Evolutionary conservation across 1,139 yeast genomes (phyloP).

Genomic region (Candida sp.): DNA sequence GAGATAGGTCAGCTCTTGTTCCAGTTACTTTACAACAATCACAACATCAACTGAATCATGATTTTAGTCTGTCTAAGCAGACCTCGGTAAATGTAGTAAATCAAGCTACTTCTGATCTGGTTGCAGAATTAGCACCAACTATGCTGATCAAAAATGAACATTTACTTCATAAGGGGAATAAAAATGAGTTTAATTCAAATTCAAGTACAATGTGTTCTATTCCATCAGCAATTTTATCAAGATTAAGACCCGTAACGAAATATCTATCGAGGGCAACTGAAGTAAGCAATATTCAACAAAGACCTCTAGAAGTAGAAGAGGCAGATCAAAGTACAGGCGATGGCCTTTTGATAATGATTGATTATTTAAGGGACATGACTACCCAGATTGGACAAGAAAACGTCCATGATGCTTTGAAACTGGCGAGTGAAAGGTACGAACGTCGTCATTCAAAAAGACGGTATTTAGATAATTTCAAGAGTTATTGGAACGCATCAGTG

Average conservation of each 20-base stretch:
- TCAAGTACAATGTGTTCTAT: too few species aligned
- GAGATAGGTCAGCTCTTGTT: too few species aligned
- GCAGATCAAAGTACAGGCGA: not conserved
- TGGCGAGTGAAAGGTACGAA: slow-evolving; percentile 1
- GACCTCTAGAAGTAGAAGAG: too few species aligned
- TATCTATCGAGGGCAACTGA: too few species aligned
- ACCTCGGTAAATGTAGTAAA: not conserved
- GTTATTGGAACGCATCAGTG: not conserved
- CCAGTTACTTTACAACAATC: not conserved
- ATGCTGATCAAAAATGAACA: not conserved
- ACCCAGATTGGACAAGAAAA: slow-evolving; percentile 2
- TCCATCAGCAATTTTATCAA: too few species aligned
- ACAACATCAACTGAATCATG: not conserved
- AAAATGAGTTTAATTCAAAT: too few species aligned
- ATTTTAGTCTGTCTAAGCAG: not conserved
- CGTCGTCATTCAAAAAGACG: not conserved
- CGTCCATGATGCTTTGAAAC: not conserved
- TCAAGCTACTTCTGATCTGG: not conserved
- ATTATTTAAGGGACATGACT: not conserved
- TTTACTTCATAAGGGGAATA: too few species aligned
- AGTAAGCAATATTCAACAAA: too few species aligned
- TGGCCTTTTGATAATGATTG: not conserved
- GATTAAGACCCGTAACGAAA: too few species aligned
- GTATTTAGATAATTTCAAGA: not conserved
- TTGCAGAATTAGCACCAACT: not conserved